A percentile compares a stretch with the other conserved stretches of the same genome.
phyloP scores from a whole-genome alignment of 495 filamentous ascomycete genomes.

The Evernia prunastri region DNA sequence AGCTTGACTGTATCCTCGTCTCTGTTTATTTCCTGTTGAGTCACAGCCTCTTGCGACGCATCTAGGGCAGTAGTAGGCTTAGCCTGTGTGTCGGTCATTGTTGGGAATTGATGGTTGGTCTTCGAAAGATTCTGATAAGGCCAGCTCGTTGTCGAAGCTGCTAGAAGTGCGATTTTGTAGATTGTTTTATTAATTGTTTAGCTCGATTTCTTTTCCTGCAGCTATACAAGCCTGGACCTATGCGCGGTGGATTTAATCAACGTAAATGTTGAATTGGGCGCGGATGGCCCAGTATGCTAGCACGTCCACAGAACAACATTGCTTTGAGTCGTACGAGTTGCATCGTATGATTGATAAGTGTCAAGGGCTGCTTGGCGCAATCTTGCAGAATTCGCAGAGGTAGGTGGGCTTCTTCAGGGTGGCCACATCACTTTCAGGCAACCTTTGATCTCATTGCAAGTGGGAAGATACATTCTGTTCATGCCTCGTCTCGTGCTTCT shows the following conservation, averaged over 20 bases:
- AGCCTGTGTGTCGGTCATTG: neutral
- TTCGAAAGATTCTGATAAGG: neutral
- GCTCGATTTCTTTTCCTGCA: neutral
- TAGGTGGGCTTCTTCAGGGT: neutral
- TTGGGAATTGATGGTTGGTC: no score
- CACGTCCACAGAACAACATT: conserved; percentile 1
- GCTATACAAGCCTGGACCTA: neutral
- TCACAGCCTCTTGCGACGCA: neutral
- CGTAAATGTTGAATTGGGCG: neutral
- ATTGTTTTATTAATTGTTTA: neutral
- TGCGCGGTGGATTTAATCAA: neutral
- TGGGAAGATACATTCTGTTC: neutral
- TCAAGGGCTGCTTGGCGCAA: neutral
- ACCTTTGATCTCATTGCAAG: neutral
- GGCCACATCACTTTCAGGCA: conserved; percentile 5
- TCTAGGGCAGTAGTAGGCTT: neutral
- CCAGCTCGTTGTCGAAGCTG: neutral
- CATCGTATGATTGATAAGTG: neutral
- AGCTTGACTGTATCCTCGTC: neutral
- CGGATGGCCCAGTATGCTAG: neutral
- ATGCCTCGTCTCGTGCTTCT: neutral
- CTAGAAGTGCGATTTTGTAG: neutral
- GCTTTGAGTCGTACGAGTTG: neutral
- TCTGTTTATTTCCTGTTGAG: neutral
- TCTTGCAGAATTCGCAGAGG: neutral